A percentile compares a stretch with the other conserved stretches of the same genome.
Evolutionary conservation across 306 rosid genomes (phyloP).

Genomic region (Cucurbita pepo): DNA sequence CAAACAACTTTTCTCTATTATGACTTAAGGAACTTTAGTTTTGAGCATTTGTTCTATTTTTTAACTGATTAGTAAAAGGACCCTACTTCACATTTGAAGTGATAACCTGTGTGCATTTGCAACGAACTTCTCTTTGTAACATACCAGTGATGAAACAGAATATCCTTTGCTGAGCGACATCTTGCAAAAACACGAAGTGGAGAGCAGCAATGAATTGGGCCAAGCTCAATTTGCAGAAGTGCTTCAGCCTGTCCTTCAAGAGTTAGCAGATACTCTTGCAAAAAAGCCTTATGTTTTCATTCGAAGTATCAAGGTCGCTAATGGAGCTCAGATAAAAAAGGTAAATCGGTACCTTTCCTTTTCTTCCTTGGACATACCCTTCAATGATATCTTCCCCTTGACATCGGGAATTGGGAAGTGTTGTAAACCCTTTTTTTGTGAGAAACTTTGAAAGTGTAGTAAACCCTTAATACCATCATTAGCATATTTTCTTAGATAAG

Average conservation of each 20-base stretch:
- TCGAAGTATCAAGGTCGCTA: conserved; percentile 43
- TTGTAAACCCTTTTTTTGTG: neutral
- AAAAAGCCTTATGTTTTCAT: conserved; percentile 30
- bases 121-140: neutral
- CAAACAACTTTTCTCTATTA: neutral
- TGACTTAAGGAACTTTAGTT: neutral
- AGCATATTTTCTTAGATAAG: neutral
- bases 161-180: conserved; percentile 56
- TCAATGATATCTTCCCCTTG: neutral
- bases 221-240: conserved; percentile 93
- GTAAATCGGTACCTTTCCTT: conserved; percentile 17
- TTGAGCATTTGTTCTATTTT: neutral
- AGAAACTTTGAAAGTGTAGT: neutral
- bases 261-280: conserved; percentile 56
- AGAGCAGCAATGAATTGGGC: conserved; percentile 69
- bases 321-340: conserved; percentile 70
- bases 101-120: neutral
- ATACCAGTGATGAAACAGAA: conserved; percentile 34
- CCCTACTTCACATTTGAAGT: neutral
- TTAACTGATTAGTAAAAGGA: neutral
- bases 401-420: neutral
- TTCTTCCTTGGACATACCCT: neutral
- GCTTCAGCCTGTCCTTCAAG: conserved; percentile 77
- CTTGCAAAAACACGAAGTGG: conserved; percentile 47
- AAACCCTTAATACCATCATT: neutral